Evolutionary conservation across 495 filamentous ascomycete species (phyloP).

Genomic region (Cryomyces minteri): DNA sequence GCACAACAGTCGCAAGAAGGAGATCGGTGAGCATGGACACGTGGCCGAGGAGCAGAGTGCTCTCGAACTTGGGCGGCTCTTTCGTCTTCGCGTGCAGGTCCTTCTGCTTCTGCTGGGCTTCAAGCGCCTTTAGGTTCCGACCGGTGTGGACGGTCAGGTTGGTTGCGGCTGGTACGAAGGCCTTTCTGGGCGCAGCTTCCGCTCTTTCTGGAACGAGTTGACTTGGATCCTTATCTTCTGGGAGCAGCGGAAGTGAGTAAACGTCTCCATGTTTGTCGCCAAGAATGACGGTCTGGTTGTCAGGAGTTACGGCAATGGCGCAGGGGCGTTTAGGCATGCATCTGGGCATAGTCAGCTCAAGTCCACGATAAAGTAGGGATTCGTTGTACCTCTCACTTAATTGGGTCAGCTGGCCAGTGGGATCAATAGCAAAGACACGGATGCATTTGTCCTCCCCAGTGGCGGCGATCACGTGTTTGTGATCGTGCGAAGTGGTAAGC

Average conservation of each 20-base stretch:
- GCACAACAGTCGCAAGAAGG: slow-evolving; percentile 24
- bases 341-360: slow-evolving; percentile 23
- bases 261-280: slow-evolving; percentile 96
- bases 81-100: slow-evolving; percentile 22
- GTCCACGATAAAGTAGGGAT: no score
- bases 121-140: slow-evolving; percentile 55
- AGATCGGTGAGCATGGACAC: slow-evolving; percentile 83
- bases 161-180: slow-evolving; percentile 42
- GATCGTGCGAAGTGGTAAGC: slow-evolving; percentile 32
- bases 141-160: slow-evolving; percentile 65
- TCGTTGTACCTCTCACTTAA: slow-evolving; percentile 50
- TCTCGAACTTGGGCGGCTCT: slow-evolving; percentile 39
- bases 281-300: slow-evolving; percentile 51
- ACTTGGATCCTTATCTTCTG: slow-evolving; percentile 6
- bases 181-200: slow-evolving; percentile 10
- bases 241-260: slow-evolving; percentile 63
- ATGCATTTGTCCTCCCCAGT: slow-evolving; percentile 84
- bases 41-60: slow-evolving; percentile 68
- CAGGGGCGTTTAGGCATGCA: slow-evolving; percentile 79
- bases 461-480: slow-evolving; percentile 50
- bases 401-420: slow-evolving; percentile 39
- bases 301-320: slow-evolving; percentile 46
- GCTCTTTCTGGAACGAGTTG: not conserved
- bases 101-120: slow-evolving; percentile 45
- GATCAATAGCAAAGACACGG: slow-evolving; percentile 53